phyloP scores from a whole-genome alignment of 768 basidiomycete species.

The Serendipita sp. region DNA sequence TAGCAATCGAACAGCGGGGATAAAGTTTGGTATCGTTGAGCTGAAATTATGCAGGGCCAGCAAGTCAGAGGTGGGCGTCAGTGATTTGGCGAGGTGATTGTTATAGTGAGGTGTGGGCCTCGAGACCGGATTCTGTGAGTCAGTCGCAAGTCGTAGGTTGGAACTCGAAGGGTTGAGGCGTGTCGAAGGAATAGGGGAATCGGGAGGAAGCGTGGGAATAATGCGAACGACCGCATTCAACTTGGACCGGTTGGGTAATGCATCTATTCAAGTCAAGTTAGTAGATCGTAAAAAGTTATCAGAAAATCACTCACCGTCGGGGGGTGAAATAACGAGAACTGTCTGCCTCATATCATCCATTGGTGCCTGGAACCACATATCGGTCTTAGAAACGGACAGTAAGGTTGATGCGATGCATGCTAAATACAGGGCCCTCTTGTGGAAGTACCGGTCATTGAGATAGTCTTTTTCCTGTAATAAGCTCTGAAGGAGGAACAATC shows the following conservation, averaged over 20 bases:
- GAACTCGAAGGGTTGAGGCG: conserved; percentile 60
- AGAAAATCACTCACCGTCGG: conserved; percentile 28
- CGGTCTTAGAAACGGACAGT: conserved; percentile 32
- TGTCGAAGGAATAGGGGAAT: conserved; percentile 48
- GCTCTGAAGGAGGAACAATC: conserved; percentile 22
- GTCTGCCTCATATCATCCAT: conserved; percentile 49
- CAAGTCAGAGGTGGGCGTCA: conserved; percentile 32
- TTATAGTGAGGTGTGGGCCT: conserved; percentile 18
- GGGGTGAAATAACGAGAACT: conserved; percentile 43
- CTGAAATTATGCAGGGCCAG: conserved; percentile 38
- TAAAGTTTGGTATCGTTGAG: conserved; percentile 40
- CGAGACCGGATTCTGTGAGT: conserved; percentile 7
- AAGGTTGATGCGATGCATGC: conserved; percentile 58
- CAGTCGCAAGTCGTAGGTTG: conserved; percentile 37
- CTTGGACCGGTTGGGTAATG: conserved; percentile 43
- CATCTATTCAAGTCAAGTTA: conserved; percentile 24
- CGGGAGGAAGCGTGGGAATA: conserved; percentile 45
- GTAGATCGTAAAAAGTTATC: not conserved
- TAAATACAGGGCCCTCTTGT: conserved; percentile 83
- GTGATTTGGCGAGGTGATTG: conserved; percentile 29
- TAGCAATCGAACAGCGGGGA: conserved; percentile 60
- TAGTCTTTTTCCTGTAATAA: conserved; percentile 97
- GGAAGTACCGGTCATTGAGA: conserved; percentile 74
- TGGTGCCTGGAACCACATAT: conserved; percentile 44
- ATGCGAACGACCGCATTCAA: conserved; percentile 58